These are phyloP conservation scores for Emergomyces africanus DNA, from an alignment of 2,329 filamentous ascomycete species.

Conservation along the genomic window DNA sequence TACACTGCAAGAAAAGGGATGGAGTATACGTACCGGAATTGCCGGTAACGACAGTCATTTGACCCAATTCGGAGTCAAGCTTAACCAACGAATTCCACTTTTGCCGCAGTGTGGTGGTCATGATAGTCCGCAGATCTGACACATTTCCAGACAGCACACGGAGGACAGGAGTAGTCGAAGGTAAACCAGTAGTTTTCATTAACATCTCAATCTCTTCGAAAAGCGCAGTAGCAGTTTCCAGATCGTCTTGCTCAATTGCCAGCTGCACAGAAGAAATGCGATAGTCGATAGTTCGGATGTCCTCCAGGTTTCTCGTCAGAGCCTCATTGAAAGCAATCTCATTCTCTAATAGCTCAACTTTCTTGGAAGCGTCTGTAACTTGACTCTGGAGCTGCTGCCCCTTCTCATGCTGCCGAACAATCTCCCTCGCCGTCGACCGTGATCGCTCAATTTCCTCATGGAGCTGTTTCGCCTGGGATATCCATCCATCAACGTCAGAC, in stretches of 20 bases:
- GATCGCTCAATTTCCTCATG: conserved; percentile 77
- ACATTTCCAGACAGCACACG: conserved; percentile 52
- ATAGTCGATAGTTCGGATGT: conserved; percentile 38
- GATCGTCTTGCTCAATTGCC: conserved; percentile 31
- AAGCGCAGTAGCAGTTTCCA: conserved; percentile 36
- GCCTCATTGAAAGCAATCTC: conserved; percentile 49
- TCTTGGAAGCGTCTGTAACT: conserved; percentile 48
- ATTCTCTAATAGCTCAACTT: conserved; percentile 42
- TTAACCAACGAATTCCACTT: conserved; percentile 60
- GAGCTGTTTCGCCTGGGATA: conserved; percentile 67
- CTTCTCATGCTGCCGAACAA: conserved; percentile 62
- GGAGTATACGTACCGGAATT: conserved; percentile 35
- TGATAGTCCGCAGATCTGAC: conserved; percentile 51
- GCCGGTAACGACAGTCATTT: conserved; percentile 44
- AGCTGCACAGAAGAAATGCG: conserved; percentile 36
- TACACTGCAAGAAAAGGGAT: background rate
- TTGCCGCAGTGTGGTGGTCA: conserved; percentile 53
- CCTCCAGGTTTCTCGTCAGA: conserved; percentile 38
- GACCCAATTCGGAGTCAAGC: conserved; percentile 44
- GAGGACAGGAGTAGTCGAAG: conserved; percentile 26
- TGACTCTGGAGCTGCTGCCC: conserved; percentile 50
- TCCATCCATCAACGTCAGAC: conserved; percentile 74
- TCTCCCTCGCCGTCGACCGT: conserved; percentile 65
- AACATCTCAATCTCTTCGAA: conserved; percentile 32
- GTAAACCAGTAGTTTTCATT: conserved; percentile 17